These are phyloP conservation scores for Xanthoconium purpureum DNA, from an alignment of 768 basidiomycete species.

Conservation along the genomic window DNA sequence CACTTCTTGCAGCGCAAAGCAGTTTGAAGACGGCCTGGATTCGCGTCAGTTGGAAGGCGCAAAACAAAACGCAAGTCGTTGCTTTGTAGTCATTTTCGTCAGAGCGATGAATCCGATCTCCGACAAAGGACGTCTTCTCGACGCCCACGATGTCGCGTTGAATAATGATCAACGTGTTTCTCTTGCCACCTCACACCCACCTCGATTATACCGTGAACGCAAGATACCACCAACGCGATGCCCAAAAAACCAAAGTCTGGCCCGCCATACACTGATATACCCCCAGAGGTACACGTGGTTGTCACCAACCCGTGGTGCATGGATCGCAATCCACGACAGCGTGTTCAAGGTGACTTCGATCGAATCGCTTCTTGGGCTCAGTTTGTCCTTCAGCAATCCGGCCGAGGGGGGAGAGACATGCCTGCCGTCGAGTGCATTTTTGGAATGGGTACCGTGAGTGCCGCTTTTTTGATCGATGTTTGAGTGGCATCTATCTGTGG, in stretches of 20 bases:
- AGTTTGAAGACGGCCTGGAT: conserved; percentile 47
- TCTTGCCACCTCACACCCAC: conserved; percentile 2
- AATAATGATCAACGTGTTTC: neutral
- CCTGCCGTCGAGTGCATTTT: conserved; percentile 25
- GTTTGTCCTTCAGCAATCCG: conserved; percentile 21
- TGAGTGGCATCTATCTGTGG: neutral
- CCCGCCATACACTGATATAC: conserved; percentile 26
- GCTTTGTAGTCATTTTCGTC: conserved; percentile 13
- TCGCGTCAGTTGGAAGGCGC: conserved; percentile 2
- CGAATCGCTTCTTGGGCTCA: conserved; percentile 26
- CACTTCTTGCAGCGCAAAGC: conserved; percentile 57
- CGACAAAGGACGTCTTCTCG: neutral
- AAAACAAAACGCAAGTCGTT: conserved; percentile 6
- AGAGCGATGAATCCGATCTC: neutral
- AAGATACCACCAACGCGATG: conserved; percentile 7
- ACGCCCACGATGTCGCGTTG: neutral
- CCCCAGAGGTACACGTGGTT: conserved; percentile 22
- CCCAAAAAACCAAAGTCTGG: conserved; percentile 23
- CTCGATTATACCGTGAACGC: neutral
- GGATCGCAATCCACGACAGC: neutral
- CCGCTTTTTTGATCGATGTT: neutral
- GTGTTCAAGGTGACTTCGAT: conserved; percentile 17
- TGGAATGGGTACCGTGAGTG: conserved; percentile 32
- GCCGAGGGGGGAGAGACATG: conserved; percentile 6
- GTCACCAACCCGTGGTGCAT: conserved; percentile 27